Base-by-base conservation (phyloP, 1,284 basidiomycete genomes). In the Tremellales sp. region DNA sequence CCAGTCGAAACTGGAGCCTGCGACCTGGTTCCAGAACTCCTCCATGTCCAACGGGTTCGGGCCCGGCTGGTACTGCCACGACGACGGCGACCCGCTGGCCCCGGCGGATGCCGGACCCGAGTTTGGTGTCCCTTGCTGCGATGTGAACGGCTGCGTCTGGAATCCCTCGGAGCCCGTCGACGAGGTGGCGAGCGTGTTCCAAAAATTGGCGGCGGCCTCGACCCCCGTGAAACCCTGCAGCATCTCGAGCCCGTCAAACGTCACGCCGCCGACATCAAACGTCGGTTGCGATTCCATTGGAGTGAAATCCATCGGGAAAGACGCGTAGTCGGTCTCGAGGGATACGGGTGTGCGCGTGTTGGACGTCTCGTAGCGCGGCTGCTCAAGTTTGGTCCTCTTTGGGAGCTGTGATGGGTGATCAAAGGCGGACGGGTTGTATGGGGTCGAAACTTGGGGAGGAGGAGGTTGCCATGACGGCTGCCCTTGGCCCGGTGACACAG, bases 231-330 rank as follows among this genome's bases (percentile, higher is more conserved):
- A 71, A 2, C 66, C 68, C 43, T 68, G 67, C 14, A 71, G 50
- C 54, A 71, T 60, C 40, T 69, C 67, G 21, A 69, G 54, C 6
- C 64, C 66, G 51, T 71, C 66, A 50, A 71, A 71, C 26, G 52
- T 63, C 32, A 71, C 64, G 27, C 63, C 68, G n/a, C 65, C 64
- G 19, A 71, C 52, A 47, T 71, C 68, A 49, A 71, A 71, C 3
- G 50, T 26, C 18, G 48, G 42, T 26, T 58, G n/a, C n/a, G n/a
- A n/a, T n/a, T n/a, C n/a, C n/a, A n/a, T n/a, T n/a, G n/a, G n/a
- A n/a, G n/a, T n/a, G n/a, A n/a, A n/a, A n/a, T n/a, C n/a, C n/a
- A n/a, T n/a, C n/a, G n/a, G n/a, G 34, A 36, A 36, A 16, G 34
- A 18, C 22, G 34, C 16, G n/a, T 14, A 36, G 6, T 21, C 24